Percentiles rank a stretch among this genome's conserved stretches.
Evolutionary conservation across 257 asterid species (phyloP).

Genomic region (Apocynum venetum): DNA sequence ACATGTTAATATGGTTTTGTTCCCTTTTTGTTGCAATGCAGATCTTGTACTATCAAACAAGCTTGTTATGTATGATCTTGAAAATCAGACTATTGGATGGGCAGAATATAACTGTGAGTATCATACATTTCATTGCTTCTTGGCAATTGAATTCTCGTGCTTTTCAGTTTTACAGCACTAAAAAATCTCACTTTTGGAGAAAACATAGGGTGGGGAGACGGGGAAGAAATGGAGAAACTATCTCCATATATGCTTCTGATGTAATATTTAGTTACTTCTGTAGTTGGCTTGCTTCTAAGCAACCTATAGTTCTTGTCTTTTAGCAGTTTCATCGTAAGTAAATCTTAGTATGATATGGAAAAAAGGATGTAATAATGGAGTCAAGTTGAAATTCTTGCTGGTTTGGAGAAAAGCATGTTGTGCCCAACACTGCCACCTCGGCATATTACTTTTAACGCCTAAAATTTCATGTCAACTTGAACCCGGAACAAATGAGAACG

Average conservation of each 20-base stretch:
- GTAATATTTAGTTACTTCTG: not conserved
- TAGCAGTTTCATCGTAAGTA: not conserved
- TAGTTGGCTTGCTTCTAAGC: not conserved
- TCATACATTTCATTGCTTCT: slow-evolving; percentile 12
- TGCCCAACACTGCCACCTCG: not conserved
- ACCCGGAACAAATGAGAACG: not conserved
- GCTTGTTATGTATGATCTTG: slow-evolving; percentile 80
- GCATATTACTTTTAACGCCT: not conserved
- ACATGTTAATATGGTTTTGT: not conserved
- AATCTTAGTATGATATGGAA: not conserved
- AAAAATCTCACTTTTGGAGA: not conserved
- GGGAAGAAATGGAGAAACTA: too few relatives aligned
- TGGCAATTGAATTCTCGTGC: not conserved
- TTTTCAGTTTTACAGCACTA: not conserved
- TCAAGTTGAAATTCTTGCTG: not conserved
- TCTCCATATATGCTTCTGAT: not conserved
- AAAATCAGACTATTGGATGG: slow-evolving; percentile 82
- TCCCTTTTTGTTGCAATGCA: slow-evolving; percentile 29
- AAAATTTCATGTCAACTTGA: not conserved
- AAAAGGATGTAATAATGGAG: not conserved
- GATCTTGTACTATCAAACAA: slow-evolving; percentile 75
- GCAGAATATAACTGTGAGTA: slow-evolving; percentile 69
- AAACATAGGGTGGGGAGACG: not conserved
- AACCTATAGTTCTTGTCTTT: not conserved
- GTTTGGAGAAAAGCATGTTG: not conserved